Evolutionary conservation across 768 basidiomycete species (phyloP).

Genomic region (Mrakia frigida): DNA sequence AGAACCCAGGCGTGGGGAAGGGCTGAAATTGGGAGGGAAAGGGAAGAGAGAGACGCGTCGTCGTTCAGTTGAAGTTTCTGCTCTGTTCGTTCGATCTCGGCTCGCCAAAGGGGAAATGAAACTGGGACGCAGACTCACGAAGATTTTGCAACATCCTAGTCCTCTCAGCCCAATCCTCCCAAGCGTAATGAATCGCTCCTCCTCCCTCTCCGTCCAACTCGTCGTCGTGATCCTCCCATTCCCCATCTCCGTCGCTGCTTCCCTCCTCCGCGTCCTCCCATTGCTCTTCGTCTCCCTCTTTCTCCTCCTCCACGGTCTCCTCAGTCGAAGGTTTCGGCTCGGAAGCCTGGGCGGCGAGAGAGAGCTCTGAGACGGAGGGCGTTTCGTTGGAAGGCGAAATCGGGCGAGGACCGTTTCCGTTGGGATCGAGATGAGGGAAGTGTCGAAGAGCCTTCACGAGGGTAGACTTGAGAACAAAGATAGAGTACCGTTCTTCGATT

Average conservation of each 20-base stretch:
- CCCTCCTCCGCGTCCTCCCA: constrained; percentile 18
- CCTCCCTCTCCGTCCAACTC: neutral
- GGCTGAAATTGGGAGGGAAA: neutral
- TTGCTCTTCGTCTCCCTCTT: neutral
- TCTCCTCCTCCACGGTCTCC: neutral
- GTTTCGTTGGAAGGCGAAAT: neutral
- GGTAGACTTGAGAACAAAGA: constrained; percentile 27
- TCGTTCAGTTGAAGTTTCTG: neutral
- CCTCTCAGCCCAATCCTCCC: constrained; percentile 24
- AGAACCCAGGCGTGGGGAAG: constrained; percentile 23
- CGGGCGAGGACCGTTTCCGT: neutral
- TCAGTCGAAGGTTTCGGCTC: too few relatives aligned
- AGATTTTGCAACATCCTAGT: constrained; percentile 15
- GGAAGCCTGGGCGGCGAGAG: too few relatives aligned
- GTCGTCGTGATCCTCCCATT: constrained; percentile 9
- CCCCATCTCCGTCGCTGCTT: neutral
- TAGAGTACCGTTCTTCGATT: constrained; percentile 18
- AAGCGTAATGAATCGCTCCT: constrained; percentile 21
- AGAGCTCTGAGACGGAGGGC: neutral
- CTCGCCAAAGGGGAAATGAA: neutral
- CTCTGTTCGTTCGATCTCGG: neutral
- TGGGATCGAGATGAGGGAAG: constrained; percentile 19
- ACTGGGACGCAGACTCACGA: neutral
- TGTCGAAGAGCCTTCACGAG: constrained; percentile 28
- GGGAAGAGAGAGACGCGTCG: neutral